A percentile compares a stretch with the other conserved stretches of the same genome.
Evolutionary conservation across 805 yeast species (phyloP).

Genomic region (Jamesozyma jinghongensis): DNA sequence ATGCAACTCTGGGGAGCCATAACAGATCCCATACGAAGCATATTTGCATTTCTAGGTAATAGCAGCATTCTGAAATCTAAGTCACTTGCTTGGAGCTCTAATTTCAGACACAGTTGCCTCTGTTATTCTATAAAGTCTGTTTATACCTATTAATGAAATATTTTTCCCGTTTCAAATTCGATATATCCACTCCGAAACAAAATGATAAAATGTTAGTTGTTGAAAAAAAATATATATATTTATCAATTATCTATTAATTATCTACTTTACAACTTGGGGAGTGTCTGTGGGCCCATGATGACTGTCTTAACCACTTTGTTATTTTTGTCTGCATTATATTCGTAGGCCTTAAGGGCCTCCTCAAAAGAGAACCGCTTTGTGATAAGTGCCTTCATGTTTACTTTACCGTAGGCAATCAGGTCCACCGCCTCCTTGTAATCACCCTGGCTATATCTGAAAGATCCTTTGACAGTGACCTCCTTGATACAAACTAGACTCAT

Average conservation of each 20-base stretch:
- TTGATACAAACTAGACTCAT: conserved; percentile 57
- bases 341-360: conserved; percentile 70
- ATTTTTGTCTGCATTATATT: conserved; percentile 52
- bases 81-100: not conserved
- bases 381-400: conserved; percentile 59
- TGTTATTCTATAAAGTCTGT: not conserved
- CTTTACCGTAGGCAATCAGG: conserved; percentile 51
- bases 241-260: not conserved
- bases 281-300: conserved; percentile 58
- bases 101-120: not conserved
- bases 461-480: conserved; percentile 63
- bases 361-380: conserved; percentile 66
- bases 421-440: conserved; percentile 69
- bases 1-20: no score
- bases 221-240: not conserved
- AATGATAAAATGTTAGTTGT: no score
- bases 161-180: not conserved
- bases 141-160: no score
- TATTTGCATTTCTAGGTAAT: not conserved
- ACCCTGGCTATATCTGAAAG: conserved; percentile 71
- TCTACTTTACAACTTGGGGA: not conserved
- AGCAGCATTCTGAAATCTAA: not conserved
- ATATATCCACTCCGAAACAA: conserved; percentile 1
- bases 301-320: conserved; percentile 63
- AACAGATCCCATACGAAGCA: not conserved